phyloP scores from a whole-genome alignment of 805 yeast genomes.

The Yarrowia hollandica region DNA sequence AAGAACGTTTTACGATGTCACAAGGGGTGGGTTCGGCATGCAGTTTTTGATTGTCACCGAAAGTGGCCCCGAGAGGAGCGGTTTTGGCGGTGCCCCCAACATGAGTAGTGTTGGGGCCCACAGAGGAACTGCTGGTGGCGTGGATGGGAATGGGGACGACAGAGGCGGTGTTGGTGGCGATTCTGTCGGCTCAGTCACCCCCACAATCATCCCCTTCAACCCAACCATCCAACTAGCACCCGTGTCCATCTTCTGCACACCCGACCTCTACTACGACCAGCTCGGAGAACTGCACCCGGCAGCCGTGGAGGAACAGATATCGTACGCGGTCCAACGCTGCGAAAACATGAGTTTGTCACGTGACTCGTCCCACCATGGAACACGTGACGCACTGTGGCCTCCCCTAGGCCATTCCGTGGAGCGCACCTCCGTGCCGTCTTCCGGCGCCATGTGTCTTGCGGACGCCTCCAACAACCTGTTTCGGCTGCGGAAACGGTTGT shows the following conservation, averaged over 20 bases:
- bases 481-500: constrained; percentile 2
- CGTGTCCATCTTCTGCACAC: constrained; percentile 3
- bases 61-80: background rate
- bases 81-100: too few relatives aligned
- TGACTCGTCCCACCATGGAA: background rate
- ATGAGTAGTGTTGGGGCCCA: too few relatives aligned
- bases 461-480: constrained; percentile 8
- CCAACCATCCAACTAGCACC: background rate
- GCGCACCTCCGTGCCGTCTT: background rate
- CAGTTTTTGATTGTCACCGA: constrained; percentile 7
- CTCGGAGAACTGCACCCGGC: background rate
- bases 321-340: constrained; percentile 6
- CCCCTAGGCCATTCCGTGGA: constrained; percentile 8
- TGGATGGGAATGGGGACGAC: too few relatives aligned
- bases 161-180: too few relatives aligned
- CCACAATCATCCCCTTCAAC: background rate
- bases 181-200: background rate
- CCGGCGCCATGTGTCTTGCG: background rate
- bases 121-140: too few relatives aligned
- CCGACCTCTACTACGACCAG: constrained; percentile 14
- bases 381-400: constrained; percentile 12
- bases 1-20: background rate
- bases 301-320: constrained; percentile 2
- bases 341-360: background rate
- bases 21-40: background rate